Conservation (phyloP, 306 rosid species). For the Lagenaria siceraria region DNA sequence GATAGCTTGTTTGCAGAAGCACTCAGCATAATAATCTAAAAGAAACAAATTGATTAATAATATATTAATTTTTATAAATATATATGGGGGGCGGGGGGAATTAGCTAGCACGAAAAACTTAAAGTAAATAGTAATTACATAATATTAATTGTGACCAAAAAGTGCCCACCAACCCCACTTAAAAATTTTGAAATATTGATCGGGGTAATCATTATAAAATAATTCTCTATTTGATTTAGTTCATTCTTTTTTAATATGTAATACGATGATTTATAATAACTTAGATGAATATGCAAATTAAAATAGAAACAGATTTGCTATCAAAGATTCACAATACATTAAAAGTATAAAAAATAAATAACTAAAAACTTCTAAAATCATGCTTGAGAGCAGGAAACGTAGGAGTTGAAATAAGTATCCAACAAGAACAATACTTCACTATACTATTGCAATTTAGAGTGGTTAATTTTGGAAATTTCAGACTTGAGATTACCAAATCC, state of each 20-base stretch:
- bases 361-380: no score
- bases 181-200: conserved; percentile 5
- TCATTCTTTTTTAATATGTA: background rate
- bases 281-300: background rate
- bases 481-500: conserved; percentile 38
- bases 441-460: conserved; percentile 16
- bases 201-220: background rate
- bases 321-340: background rate
- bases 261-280: background rate
- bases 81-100: background rate
- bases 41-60: background rate
- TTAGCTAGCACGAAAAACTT: background rate
- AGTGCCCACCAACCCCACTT: conserved; percentile 67
- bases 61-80: background rate
- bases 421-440: background rate
- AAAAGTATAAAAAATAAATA: conserved; percentile 7
- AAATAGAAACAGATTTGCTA: background rate
- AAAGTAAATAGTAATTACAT: background rate
- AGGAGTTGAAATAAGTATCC: background rate
- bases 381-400: conserved; percentile 15
- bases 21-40: conserved; percentile 83
- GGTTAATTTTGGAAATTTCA: conserved; percentile 24
- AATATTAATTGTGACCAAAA: conserved; percentile 23
- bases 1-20: conserved; percentile 93
- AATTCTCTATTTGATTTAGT: background rate